Evolutionary conservation across 306 rosid genomes (phyloP), one percentile per base, ranked within the genome.

Genomic region (Pterocarpus santalinus): DNA sequence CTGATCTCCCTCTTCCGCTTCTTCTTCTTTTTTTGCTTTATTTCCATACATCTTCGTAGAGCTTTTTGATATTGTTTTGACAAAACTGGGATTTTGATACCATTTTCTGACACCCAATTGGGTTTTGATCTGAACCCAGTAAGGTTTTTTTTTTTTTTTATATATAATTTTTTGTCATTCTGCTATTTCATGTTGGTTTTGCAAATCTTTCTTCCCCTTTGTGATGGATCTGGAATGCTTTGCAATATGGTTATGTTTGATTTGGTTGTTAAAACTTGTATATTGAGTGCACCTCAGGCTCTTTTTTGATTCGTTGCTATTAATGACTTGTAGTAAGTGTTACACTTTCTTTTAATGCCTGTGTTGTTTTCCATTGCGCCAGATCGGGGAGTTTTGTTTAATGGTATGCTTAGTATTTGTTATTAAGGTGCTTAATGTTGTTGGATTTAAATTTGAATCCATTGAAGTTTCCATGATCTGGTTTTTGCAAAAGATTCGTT

Each of bases 111-210:
- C 2, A 80, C 79, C 79, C 81, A 67, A 85, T 80, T 86, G 77
- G 83, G 80, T 83, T 83, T 78, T 76, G 72, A 72, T 83, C 85
- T 62, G 7, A 72, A 72, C 85, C 81, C 87, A 72, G 87, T 83
- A 86, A 83, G 89, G 41, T 72, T 76, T 64, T 4, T 36, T 72
- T 76, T 56, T 4, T 17, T 65, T 7, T 6, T 43, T 43, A 5
- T 43, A 7, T 7, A 7, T 7, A 43, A 43, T 6, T 55, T 8
- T 22, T 22, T 16, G 7, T 61, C 14, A 52, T 69, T 75, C 58
- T 30, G 10, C 56, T 55, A 55, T 17, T 30, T 2, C 44, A 1
- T 65, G 76, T 46, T 65, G 32, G 4, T 16, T 84, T 79, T 49
- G 60, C 8, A 28, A 47, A 47, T 7, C 8, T 5, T 55, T n/a